Base-by-base conservation (phyloP, 768 basidiomycete species). In the Dioszegia hungarica region DNA sequence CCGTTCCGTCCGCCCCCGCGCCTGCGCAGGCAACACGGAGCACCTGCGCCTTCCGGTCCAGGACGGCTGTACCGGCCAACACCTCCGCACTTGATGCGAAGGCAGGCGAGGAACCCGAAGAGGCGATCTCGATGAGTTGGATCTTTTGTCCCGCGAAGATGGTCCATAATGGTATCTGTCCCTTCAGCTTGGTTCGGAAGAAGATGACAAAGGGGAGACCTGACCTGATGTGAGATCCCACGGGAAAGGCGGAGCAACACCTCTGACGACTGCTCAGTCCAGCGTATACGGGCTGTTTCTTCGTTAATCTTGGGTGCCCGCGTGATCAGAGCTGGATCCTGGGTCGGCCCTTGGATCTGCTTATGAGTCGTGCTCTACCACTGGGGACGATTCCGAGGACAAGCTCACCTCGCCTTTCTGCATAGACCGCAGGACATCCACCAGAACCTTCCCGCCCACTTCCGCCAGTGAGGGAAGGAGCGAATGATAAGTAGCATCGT, bases 211-310 rank as follows among this genome's bases (percentile, higher is more conserved):
- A 3, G 46, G n/a, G 20, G 11, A 10, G 17, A 28, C 49, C 68
- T 22, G 57, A 86, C 85, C 76, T 90, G 88, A 62, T 90, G 87
- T 9, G 80, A 78, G 37, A 90, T 82, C 0, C 84, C 89, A 28
- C 84, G 79, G 65, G 85, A 80, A 3, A 81, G 77, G 19, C 82
- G 76, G 6, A 80, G 78, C 24, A 90, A 80, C 12, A 78, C 74
- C 20, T 78, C 73, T 1, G 88, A 87, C 9, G 82, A 78, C 80
- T 84, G 83, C 1, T 68, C 76, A 0, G 64, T 54, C 64, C 87
- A 89, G 61, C 86, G 78, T 31, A 89, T 73, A 0, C 78, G 66
- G 0, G 83, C 81, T 57, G 84, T 81, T 15, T 75, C 68, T 2
- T 79, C 70, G 0, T 78, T 81, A 62, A 92, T 86, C 38, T 81